Evolutionary conservation across 208 protist genomes (phyloP), one percentile per base, ranked within the genome.

Genomic region (Novymonas esmeraldas): DNA sequence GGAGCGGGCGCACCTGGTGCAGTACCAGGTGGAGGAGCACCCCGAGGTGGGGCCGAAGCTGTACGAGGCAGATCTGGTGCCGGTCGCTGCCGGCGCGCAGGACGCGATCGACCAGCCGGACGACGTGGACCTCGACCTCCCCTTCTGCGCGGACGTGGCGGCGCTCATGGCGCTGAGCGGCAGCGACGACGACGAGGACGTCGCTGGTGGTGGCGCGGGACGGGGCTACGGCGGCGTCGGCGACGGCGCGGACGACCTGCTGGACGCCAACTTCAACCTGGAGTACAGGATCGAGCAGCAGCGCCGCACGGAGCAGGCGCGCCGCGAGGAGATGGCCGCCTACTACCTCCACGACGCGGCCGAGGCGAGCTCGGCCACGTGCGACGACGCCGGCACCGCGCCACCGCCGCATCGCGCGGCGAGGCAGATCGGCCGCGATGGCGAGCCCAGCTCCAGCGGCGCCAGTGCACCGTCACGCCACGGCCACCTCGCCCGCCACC

Each of bases 321-420:
- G 84, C 28, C 75, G 84, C 4, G 65, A 74, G 28, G 85, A 90
- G 46, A 78, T 93, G 55, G 58, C 77, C 14, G 79, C 84, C 33
- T 96, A 92, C 66, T 96, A 96, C 66, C 81, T 96, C 20, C 84
- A 64, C 48, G 82, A 75, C 22, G 51, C 45, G 22, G 59, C n/a
- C 34, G 45, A 52, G 13, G 29, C 18, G 13, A 48, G 39, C 62
- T 9, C 42, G 24, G 42, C 10, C 14, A 58, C 10, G 1, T 39
- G 50, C 16, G 60, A 61, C n/a, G 60, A 50, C 29, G 18, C 57
- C 10, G 45, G 44, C 14, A 3, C 55, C 22, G 16, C 68, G 4
- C 33, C 54, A 29, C 39, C 38, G 46, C 38, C 34, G 29, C 52
- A 36, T 11, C 61, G 38, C 39, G 49, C 55, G 0, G 62, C 48